Conservation (phyloP, 441 rosid species). For the Brassica balearica region DNA sequence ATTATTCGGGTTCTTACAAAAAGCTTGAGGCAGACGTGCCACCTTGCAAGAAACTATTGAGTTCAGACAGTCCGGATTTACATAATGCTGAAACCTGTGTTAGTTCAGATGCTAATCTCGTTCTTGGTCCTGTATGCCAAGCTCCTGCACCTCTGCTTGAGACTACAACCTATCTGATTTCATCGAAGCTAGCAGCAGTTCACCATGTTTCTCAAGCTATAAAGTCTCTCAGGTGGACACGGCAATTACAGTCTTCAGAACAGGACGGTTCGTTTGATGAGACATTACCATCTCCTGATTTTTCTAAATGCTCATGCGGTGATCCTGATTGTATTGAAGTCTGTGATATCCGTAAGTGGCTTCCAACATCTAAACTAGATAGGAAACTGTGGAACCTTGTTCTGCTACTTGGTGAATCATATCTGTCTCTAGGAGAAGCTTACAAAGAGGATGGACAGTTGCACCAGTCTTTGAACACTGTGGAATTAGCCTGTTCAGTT, state of each 20-base stretch:
- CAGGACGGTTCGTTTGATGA: conserved; percentile 47
- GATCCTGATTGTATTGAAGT: conserved; percentile 97
- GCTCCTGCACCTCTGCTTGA: conserved; percentile 53
- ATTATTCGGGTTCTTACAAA: conserved; percentile 29
- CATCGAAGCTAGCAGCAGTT: conserved; percentile 85
- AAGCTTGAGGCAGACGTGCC: conserved; percentile 48
- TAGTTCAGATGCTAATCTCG: conserved; percentile 45
- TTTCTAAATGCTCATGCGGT: conserved; percentile 90
- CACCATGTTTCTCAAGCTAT: conserved; percentile 98
- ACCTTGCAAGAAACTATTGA: conserved; percentile 35
- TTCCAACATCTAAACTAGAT: conserved; percentile 87
- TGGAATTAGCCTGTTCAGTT: conserved; percentile 81
- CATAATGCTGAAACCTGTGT: conserved; percentile 40
- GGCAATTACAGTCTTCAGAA: conserved; percentile 73
- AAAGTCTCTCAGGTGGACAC: conserved; percentile 91
- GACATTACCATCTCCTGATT: conserved; percentile 48
- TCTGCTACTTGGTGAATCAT: conserved; percentile 95
- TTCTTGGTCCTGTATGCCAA: conserved; percentile 50
- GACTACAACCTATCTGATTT: conserved; percentile 68
- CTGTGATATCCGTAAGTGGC: conserved; percentile 95
- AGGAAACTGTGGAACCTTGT: conserved; percentile 92
- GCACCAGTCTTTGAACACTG: conserved; percentile 80
- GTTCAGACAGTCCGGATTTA: conserved; percentile 43
- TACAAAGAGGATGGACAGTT: conserved; percentile 84
- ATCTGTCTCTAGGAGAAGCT: conserved; percentile 86